Base-by-base conservation (phyloP, 2,329 filamentous ascomycete genomes). In the Sarocladiaceae sp. region DNA sequence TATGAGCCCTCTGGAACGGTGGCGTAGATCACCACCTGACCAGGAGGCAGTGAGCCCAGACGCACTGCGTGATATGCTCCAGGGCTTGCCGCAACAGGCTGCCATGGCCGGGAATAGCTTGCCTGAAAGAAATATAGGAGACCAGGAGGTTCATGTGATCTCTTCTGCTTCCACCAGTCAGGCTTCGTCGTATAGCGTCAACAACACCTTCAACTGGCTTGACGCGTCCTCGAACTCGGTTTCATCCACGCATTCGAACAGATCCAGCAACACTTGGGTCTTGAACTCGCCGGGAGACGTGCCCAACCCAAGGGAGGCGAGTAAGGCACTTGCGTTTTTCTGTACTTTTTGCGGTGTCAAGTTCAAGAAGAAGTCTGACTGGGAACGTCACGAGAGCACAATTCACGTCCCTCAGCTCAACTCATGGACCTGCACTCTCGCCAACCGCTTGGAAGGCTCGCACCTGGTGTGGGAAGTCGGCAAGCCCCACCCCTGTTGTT, bases 391-490 rank as follows among this genome's bases (percentile, higher is more conserved):
- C 49, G 73, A 76, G 47, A 64, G 72, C 32, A 70, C 70, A 2
- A 58, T 76, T 3, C 72, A 76, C 49, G 54, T 73, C 2, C 59
- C 70, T 4, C 59, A 60, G 0, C 59, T 63, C 4, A 58, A 62
- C 29, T 60, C 58, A 0, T 77, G 69, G 70, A 67, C 78, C 4
- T 82, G 78, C 50, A 67, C 68, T 0, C 47, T 63, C 3, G 51
- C 56, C 1, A 45, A 53, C 2, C 53, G 55, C n/a, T 3, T 15
- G 6, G 15, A 33, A 9, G 56, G 64, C 44, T 54, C 76, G 0
- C 58, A 69, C 1, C 64, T 72, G 0, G 66, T 75, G 2, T 69
- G 76, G 49, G 67, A 74, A 3, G 66, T 74, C 33, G 62, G 65
- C 13, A 67, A 71, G 15, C 67, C 64, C 5, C 61, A 64, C 9